Evolutionary conservation across 2,329 filamentous ascomycete genomes (phyloP).

Genomic region (Fusarium multiceps): DNA sequence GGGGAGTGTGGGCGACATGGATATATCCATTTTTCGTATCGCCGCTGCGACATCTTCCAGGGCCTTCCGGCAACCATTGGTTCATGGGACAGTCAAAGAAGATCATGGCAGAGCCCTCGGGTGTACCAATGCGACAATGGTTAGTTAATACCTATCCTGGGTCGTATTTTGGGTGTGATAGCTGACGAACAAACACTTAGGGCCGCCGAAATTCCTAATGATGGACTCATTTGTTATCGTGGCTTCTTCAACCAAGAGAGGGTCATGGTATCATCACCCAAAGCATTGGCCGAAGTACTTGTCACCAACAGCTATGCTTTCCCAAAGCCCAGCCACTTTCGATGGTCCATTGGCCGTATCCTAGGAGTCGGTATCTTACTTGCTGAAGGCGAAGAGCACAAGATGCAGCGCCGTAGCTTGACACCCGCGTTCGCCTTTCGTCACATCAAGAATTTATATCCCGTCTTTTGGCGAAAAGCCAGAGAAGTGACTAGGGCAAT

Average conservation of each 20-base stretch:
- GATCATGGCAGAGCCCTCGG: conserved; percentile 55
- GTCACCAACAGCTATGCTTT: conserved; percentile 78
- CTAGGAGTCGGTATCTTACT: conserved; percentile 79
- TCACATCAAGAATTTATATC: conserved; percentile 86
- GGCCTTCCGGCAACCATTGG: conserved; percentile 57
- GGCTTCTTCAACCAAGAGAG: conserved; percentile 71
- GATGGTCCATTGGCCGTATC: conserved; percentile 68
- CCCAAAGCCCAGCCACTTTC: conserved; percentile 67
- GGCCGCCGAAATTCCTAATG: conserved; percentile 70
- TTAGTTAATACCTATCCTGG: conserved; percentile 44
- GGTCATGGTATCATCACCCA: conserved; percentile 69
- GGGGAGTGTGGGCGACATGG: conserved; percentile 56
- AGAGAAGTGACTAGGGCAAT: conserved; percentile 74
- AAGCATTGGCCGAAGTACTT: conserved; percentile 76
- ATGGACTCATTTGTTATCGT: conserved; percentile 76
- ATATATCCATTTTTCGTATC: conserved; percentile 64
- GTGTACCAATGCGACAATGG: conserved; percentile 62
- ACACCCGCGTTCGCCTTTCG: conserved; percentile 88
- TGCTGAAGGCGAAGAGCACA: conserved; percentile 92
- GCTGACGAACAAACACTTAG: conserved; percentile 55
- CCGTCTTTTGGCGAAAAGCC: conserved; percentile 84
- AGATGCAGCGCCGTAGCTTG: conserved; percentile 80
- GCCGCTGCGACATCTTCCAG: conserved; percentile 61
- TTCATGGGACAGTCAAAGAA: conserved; percentile 60
- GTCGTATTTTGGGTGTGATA: background rate